phyloP scores from a whole-genome alignment of 2,329 filamentous ascomycete species.

The Teratosphaeria zuluensis region DNA sequence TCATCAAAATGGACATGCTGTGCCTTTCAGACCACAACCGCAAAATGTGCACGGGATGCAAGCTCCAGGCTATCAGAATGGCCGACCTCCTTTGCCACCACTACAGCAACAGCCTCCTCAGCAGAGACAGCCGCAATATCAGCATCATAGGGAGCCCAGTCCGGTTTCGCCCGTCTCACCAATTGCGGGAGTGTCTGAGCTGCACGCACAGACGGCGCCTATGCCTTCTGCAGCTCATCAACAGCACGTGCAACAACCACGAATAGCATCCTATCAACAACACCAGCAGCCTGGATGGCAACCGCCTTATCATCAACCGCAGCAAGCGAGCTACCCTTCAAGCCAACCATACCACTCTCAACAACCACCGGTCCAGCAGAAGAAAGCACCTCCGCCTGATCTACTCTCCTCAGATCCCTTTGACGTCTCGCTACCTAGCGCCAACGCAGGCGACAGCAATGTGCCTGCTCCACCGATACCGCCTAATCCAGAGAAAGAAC shows the following conservation, averaged over 20 bases:
- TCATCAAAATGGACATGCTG: constrained; percentile 13
- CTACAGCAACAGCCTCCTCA: constrained; percentile 24
- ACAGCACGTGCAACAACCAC: constrained; percentile 4
- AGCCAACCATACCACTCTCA: constrained; percentile 19
- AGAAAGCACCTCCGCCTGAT: constrained; percentile 36
- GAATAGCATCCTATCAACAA: constrained; percentile 12
- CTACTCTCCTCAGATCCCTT: constrained; percentile 52
- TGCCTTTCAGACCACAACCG: constrained; percentile 12
- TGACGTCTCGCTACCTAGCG: constrained; percentile 47
- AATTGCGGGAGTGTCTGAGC: constrained; percentile 12
- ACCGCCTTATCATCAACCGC: not conserved
- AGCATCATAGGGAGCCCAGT: constrained; percentile 12
- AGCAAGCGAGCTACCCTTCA: constrained; percentile 4
- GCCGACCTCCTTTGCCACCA: constrained; percentile 24
- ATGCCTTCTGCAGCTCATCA: constrained; percentile 7
- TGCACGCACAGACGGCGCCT: constrained; percentile 3
- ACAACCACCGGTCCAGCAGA: constrained; percentile 10
- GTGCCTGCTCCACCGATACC: constrained; percentile 74
- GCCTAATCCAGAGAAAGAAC: constrained; percentile 91
- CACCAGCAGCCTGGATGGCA: constrained; percentile 12
- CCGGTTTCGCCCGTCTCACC: constrained; percentile 25
- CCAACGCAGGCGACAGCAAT: constrained; percentile 33
- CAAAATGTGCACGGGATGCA: constrained; percentile 2
- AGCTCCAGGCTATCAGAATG: constrained; percentile 7
- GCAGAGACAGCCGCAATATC: constrained; percentile 22